A percentile compares a stretch with the other conserved stretches of the same genome.
Evolutionary conservation across 805 yeast genomes (phyloP).

Genomic region (Yamadazyma akitaensis): DNA sequence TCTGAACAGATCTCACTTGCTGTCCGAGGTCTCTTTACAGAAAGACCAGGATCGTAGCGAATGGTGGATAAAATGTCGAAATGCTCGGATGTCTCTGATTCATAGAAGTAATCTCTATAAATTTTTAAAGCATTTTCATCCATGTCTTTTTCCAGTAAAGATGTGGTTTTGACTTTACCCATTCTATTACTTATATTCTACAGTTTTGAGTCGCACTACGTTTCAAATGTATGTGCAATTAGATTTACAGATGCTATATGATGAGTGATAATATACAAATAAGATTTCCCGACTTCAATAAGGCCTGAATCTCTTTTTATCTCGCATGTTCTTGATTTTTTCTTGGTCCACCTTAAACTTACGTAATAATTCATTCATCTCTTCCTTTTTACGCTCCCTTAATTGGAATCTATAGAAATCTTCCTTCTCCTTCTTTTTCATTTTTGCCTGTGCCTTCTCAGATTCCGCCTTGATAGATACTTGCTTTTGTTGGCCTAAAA

Average conservation of each 20-base stretch:
- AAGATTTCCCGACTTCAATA: conserved; percentile 40
- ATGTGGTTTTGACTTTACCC: neutral
- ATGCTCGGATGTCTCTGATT: conserved; percentile 14
- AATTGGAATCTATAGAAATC: conserved; percentile 97
- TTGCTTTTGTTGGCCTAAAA: conserved; percentile 52
- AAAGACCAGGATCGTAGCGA: conserved; percentile 66
- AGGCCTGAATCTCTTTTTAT: conserved; percentile 81
- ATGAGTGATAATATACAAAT: neutral
- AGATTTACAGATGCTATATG: neutral
- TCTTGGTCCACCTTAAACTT: conserved; percentile 92
- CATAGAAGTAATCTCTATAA: neutral
- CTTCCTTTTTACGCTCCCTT: conserved; percentile 87
- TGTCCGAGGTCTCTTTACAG: conserved; percentile 24
- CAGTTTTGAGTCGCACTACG: neutral
- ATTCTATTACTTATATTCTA: neutral
- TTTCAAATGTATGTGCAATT: neutral
- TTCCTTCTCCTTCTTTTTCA: conserved; percentile 71
- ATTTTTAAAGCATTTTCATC: neutral
- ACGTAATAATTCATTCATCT: conserved; percentile 79
- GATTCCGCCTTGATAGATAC: conserved; percentile 32
- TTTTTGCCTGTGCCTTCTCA: conserved; percentile 44
- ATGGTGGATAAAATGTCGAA: conserved; percentile 68
- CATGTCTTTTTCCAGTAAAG: neutral
- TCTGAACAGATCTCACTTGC: conserved; percentile 20
- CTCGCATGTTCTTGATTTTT: conserved; percentile 72